Conservation (phyloP, 139 green algal genomes). For the Edaphochlamys debaryana region DNA sequence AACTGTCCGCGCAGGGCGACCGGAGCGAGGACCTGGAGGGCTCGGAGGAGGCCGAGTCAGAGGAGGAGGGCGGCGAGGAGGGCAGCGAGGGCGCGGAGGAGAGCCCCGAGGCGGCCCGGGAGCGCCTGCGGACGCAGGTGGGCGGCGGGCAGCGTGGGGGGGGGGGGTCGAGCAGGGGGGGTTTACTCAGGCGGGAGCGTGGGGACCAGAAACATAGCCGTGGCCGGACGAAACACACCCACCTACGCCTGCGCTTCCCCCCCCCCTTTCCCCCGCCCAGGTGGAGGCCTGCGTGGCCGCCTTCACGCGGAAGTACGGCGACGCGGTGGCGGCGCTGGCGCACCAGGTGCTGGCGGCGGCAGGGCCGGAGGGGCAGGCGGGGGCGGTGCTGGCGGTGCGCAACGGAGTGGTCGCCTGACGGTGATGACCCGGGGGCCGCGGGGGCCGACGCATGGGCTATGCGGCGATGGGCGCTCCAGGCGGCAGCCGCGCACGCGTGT, state of each 20-base stretch:
- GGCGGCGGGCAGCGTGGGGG: no score
- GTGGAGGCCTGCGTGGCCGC: conserved; percentile 30
- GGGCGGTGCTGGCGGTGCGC: conserved; percentile 1
- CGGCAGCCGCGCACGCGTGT: no score
- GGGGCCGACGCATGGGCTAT: no score
- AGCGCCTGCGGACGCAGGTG: conserved; percentile 23
- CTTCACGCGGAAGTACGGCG: conserved; percentile 35
- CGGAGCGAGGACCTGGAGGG: neutral
- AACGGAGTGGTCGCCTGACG: conserved; percentile 22
- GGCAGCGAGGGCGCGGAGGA: neutral
- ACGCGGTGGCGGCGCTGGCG: conserved; percentile 24
- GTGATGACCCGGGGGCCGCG: no score
- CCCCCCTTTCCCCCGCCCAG: neutral
- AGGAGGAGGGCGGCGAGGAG: conserved; percentile 21
- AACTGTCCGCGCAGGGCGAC: neutral
- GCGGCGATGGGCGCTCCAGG: no score
- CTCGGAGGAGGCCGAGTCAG: neutral
- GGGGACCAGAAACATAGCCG: no score
- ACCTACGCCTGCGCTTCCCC: no score
- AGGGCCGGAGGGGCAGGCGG: neutral
- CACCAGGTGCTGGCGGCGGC: conserved; percentile 31
- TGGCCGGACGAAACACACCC: no score
- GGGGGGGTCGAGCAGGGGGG: no score
- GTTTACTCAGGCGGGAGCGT: no score
- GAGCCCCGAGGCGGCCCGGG: neutral